Conservation (phyloP, 1,139 yeast genomes). For the Zhuliangozyma parablackwelliae region DNA sequence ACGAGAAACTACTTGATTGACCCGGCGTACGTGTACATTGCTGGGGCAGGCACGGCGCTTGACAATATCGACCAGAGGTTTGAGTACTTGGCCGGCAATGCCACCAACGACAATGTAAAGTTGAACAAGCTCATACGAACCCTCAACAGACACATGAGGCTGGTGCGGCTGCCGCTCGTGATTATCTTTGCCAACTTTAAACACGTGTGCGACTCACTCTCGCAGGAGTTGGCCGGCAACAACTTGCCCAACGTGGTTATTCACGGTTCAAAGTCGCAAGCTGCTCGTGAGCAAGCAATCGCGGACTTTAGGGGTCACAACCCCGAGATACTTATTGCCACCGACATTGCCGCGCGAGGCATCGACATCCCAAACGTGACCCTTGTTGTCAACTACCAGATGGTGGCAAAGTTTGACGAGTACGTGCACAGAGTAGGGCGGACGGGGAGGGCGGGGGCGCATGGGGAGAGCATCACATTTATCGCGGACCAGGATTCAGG, state of each 20-base stretch:
- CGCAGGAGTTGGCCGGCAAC: slow-evolving; percentile 40
- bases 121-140: slow-evolving; percentile 19
- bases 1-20: slow-evolving; percentile 55
- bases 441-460: slow-evolving; percentile 90
- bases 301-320: slow-evolving; percentile 57
- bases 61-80: slow-evolving; percentile 68
- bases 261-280: slow-evolving; percentile 87
- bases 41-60: slow-evolving; percentile 59
- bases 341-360: slow-evolving; percentile 97
- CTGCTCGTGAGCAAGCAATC: slow-evolving; percentile 78
- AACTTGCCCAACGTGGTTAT: slow-evolving; percentile 52
- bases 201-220: slow-evolving; percentile 64
- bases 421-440: slow-evolving; percentile 93
- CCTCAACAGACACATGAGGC: neutral
- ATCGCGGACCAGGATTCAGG: slow-evolving; percentile 52
- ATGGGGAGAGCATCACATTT: slow-evolving; percentile 73
- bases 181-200: slow-evolving; percentile 81
- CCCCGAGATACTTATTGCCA: slow-evolving; percentile 72
- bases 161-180: slow-evolving; percentile 22
- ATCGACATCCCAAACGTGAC: slow-evolving; percentile 85
- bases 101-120: slow-evolving; percentile 13
- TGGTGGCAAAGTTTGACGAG: slow-evolving; percentile 73
- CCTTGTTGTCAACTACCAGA: slow-evolving; percentile 79
- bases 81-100: slow-evolving; percentile 36
- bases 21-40: slow-evolving; percentile 66